Evolutionary conservation across 441 rosid species (phyloP).

Genomic region (Adansonia rubrostipa): DNA sequence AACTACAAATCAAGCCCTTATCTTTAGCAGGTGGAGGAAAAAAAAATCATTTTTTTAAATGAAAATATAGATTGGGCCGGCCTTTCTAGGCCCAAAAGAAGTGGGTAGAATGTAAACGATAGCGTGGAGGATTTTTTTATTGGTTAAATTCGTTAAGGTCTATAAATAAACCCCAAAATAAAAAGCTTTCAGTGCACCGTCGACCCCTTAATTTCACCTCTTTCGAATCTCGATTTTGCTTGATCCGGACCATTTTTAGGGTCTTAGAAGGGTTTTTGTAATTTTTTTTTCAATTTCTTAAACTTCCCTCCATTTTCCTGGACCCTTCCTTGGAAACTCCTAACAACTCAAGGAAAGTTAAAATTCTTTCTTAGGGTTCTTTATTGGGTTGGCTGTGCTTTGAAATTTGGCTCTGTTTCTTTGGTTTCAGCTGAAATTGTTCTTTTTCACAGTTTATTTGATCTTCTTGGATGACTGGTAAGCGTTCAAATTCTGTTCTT

Average conservation of each 20-base stretch:
- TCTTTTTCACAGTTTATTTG: background rate
- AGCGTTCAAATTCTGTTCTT: background rate
- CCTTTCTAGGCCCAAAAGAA: background rate
- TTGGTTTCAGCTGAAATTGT: slow-evolving; percentile 1
- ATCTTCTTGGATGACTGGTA: slow-evolving; percentile 26
- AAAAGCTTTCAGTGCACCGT: slow-evolving; percentile 9
- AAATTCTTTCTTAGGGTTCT: slow-evolving; percentile 17
- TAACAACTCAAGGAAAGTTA: slow-evolving; percentile 11
- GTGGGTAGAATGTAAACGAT: background rate
- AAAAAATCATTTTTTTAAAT: background rate
- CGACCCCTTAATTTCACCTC: slow-evolving; percentile 12
- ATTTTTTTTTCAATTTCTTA: slow-evolving; percentile 18
- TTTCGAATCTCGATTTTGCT: slow-evolving; percentile 18
- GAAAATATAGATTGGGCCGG: slow-evolving; percentile 21
- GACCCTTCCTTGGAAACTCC: background rate
- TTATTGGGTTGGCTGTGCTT: background rate
- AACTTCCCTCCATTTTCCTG: slow-evolving; percentile 28
- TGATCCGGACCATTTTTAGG: slow-evolving; percentile 17
- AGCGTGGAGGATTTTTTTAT: background rate
- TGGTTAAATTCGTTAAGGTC: slow-evolving; percentile 23
- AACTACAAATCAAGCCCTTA: background rate
- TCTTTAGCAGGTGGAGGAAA: background rate
- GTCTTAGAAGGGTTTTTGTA: slow-evolving; percentile 19
- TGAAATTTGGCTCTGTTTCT: slow-evolving; percentile 1
- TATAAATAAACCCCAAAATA: slow-evolving; percentile 29